Evolutionary conservation across 345 rosid genomes (phyloP).

Genomic region (Rhodamnia argentea): DNA sequence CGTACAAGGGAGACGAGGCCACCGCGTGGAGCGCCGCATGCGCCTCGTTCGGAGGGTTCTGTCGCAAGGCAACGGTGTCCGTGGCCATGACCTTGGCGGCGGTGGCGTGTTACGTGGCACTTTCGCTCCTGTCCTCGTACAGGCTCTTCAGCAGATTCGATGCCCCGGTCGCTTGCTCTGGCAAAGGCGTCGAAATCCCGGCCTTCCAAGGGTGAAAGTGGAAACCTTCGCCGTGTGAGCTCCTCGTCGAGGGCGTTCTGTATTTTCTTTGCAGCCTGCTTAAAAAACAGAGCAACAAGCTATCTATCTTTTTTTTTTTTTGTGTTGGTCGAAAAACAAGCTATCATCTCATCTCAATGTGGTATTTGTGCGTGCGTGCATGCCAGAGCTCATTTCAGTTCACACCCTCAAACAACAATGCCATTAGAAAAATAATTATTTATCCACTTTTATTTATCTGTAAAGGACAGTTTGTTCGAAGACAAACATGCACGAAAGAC

Average conservation of each 20-base stretch:
- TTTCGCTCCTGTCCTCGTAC: conserved; percentile 71
- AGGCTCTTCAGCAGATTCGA: conserved; percentile 69
- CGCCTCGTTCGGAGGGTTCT: conserved; percentile 46
- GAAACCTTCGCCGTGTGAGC: conserved; percentile 6
- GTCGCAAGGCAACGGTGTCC: conserved; percentile 61
- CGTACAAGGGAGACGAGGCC: conserved; percentile 48
- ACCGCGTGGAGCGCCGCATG: conserved; percentile 79
- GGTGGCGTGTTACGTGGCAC: conserved; percentile 30
- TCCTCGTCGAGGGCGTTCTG: not conserved
- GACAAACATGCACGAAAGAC: too few relatives aligned
- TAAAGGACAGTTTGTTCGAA: too few relatives aligned
- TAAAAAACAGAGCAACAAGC: not conserved
- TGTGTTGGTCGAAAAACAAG: too few relatives aligned
- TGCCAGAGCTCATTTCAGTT: too few relatives aligned
- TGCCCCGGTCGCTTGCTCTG: conserved; percentile 31
- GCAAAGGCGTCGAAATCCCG: conserved; percentile 31
- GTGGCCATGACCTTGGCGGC: conserved; percentile 45
- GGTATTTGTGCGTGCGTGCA: not conserved
- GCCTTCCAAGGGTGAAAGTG: conserved; percentile 9
- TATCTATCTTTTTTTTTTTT: not conserved
- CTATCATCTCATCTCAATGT: not conserved
- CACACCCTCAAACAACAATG: too few relatives aligned
- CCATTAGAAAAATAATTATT: too few relatives aligned
- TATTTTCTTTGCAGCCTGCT: not conserved
- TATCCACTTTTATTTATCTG: too few relatives aligned